These are phyloP conservation scores for Isatis tinctoria DNA, from an alignment of 345 rosid genomes.

Conservation along the genomic window DNA sequence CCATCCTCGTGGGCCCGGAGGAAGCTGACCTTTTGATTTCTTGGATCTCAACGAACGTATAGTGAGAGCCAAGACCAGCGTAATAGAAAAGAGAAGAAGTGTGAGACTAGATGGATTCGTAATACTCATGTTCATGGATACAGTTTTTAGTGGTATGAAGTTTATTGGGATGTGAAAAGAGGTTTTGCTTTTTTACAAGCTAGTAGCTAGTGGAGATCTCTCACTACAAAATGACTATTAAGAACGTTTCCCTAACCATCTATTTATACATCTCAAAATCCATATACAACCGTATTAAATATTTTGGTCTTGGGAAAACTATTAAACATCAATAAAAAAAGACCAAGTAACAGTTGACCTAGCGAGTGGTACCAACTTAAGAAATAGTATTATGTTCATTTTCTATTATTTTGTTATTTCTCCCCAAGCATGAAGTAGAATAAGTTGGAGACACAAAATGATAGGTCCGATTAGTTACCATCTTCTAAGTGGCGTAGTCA, in stretches of 20 bases:
- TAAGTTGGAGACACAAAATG: no score
- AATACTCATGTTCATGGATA: not conserved
- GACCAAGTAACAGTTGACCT: not conserved
- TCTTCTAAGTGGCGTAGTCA: no score
- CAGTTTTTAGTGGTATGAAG: no score
- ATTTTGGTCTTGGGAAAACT: not conserved
- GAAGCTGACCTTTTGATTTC: slow-evolving; percentile 7
- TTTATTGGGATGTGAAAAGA: not conserved
- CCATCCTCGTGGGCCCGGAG: slow-evolving; percentile 4
- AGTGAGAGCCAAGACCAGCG: not conserved
- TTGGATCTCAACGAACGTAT: not conserved
- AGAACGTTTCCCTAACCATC: no score
- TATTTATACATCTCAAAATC: no score
- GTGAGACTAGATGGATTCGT: not conserved
- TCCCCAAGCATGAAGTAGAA: no score
- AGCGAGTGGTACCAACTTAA: not conserved
- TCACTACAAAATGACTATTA: not conserved
- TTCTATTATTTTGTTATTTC: no score
- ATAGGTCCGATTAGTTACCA: no score
- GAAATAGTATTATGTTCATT: not conserved
- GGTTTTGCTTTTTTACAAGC: not conserved
- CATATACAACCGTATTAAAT: not conserved
- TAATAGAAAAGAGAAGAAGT: not conserved
- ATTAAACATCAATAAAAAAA: not conserved
- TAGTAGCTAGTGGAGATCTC: not conserved